Evolutionary conservation across 1,284 basidiomycete species (phyloP), one percentile per base, ranked within the genome.

Genomic region (Tilletiaria anomala): DNA sequence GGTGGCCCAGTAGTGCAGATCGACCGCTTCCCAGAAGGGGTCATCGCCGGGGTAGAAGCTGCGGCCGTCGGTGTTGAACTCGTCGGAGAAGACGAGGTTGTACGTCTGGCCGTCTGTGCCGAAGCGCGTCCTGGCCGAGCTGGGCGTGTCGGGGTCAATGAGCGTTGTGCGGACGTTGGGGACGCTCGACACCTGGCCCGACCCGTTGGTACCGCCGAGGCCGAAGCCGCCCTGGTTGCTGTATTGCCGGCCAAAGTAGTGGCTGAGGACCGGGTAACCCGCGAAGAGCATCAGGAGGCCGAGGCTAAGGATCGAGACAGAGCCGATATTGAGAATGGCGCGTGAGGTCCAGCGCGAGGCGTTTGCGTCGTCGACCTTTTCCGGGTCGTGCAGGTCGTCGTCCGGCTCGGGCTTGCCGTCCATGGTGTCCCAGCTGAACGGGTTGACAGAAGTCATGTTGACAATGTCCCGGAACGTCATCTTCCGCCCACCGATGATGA

Each of bases 201-300:
- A 49, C 4, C 56, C 58, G 36, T 60, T 60, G 20, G 56, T 75
- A 52, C 83, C 83, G 19, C 83, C 84, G 16, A 84, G 56, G 56
- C 83, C 83, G 37, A 47, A 58, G 17, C 47, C 58, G 21, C 51
- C 51, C 20, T 51, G 47, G 15, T 53, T 60, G 24, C 44, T 37
- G 31, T 36, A 34, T 39, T 48, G 51, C 26, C 50, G 54, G 40
- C 50, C 19, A 0, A 31, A 8, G 26, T 29, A 29, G 26, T 29
- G 26, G n/a, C 26, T 51, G 14, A 61, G 40, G 16, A 66, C 49
- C 3, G 63, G 63, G 36, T 65, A 66, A 20, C 63, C 63, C 16
- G 54, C 54, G 44, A 65, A 65, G 22, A 65, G 50, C 54, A 57
- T 57, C 16, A 65, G 29, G 18, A 65, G 36, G 26, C 40, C 54